These are phyloP conservation scores for Cladorrhinum sp. DNA, from an alignment of 2,329 filamentous ascomycete genomes.

Conservation along the genomic window DNA sequence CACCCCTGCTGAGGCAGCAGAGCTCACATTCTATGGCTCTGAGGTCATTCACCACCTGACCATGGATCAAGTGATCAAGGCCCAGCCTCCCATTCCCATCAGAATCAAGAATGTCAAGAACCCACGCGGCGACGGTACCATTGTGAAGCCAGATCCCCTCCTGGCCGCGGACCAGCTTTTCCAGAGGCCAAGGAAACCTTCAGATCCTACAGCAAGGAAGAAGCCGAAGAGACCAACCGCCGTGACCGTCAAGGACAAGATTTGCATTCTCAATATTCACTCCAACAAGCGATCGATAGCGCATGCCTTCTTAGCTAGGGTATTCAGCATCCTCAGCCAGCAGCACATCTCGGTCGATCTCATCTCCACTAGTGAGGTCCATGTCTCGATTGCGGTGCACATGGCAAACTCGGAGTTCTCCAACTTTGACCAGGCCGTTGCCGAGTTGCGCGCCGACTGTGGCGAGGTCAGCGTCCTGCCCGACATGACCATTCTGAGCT, in stretches of 20 bases:
- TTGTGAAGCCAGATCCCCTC: slow-evolving; percentile 73
- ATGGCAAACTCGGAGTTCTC: slow-evolving; percentile 64
- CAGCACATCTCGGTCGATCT: slow-evolving; percentile 89
- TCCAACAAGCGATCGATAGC: slow-evolving; percentile 95
- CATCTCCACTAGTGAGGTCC: slow-evolving; percentile 94
- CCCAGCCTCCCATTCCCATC: slow-evolving; percentile 74
- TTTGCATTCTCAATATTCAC: slow-evolving; percentile 96
- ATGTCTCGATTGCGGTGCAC: slow-evolving; percentile 96
- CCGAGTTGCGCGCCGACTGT: slow-evolving; percentile 68
- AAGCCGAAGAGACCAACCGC: slow-evolving; percentile 76
- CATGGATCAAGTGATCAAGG: slow-evolving; percentile 93
- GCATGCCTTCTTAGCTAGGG: slow-evolving; percentile 91
- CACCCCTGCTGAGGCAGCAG: slow-evolving; percentile 90
- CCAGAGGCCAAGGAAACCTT: slow-evolving; percentile 45
- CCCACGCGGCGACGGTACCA: slow-evolving; percentile 71
- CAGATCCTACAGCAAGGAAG: slow-evolving; percentile 40
- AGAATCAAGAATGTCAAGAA: slow-evolving; percentile 93
- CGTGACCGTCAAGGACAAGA: slow-evolving; percentile 96
- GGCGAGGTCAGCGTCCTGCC: slow-evolving; percentile 88
- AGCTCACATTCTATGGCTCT: slow-evolving; percentile 89
- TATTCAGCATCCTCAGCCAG: slow-evolving; percentile 86
- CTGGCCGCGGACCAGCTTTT: slow-evolving; percentile 56
- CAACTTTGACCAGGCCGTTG: slow-evolving; percentile 64
- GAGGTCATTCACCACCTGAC: slow-evolving; percentile 99
- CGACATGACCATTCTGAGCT: slow-evolving; percentile 91